Conservation (phyloP, 495 filamentous ascomycete genomes). For the Trichoderma asperelloides region DNA sequence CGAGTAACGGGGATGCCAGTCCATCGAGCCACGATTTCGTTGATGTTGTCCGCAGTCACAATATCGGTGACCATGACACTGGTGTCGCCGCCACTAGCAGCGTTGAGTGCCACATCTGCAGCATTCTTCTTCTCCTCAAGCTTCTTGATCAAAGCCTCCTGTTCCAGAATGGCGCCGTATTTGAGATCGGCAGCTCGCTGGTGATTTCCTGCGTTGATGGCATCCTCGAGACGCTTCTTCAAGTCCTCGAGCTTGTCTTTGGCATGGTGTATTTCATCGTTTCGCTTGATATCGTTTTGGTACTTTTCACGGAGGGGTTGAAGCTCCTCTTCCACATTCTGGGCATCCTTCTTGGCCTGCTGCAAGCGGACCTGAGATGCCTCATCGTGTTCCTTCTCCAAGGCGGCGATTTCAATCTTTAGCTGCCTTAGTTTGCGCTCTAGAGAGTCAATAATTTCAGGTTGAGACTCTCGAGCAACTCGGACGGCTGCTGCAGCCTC, state of each 20-base stretch:
- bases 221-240: slow-evolving; percentile 84
- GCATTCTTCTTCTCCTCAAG: slow-evolving; percentile 73
- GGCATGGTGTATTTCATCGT: slow-evolving; percentile 87
- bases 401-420: slow-evolving; percentile 91
- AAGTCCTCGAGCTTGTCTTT: slow-evolving; percentile 88
- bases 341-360: slow-evolving; percentile 76
- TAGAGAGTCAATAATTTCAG: slow-evolving; percentile 86
- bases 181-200: slow-evolving; percentile 79
- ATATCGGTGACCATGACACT: slow-evolving; percentile 77
- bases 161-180: slow-evolving; percentile 95
- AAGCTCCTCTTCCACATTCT: slow-evolving; percentile 86
- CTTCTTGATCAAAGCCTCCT: slow-evolving; percentile 64
- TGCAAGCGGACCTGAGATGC: slow-evolving; percentile 74
- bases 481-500: slow-evolving; percentile 92
- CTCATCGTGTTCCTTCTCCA: slow-evolving; percentile 89
- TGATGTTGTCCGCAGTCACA: slow-evolving; percentile 96
- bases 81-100: slow-evolving; percentile 42
- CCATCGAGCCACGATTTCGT: slow-evolving; percentile 94
- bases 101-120: slow-evolving; percentile 65
- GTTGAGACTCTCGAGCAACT: slow-evolving; percentile 90
- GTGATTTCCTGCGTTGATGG: slow-evolving; percentile 75
- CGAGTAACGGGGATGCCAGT: slow-evolving; percentile 94
- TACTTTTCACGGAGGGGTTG: slow-evolving; percentile 91
- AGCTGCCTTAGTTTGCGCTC: slow-evolving; percentile 83
- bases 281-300: slow-evolving; percentile 78